Base-by-base conservation (phyloP, 306 rosid genomes). In the Casuarina equisetifolia region DNA sequence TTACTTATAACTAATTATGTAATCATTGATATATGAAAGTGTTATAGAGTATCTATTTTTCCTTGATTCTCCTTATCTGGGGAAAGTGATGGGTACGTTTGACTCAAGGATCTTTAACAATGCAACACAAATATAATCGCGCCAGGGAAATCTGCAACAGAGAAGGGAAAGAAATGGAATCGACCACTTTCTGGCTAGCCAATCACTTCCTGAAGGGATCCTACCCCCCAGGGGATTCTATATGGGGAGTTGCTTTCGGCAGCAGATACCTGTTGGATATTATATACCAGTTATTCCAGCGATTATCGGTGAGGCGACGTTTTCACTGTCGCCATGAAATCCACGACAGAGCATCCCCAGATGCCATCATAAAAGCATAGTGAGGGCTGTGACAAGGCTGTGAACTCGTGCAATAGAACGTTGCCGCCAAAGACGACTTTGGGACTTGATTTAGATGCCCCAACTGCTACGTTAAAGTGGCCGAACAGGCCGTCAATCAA, bases 401-500 rank as follows among this genome's bases (percentile, higher is more conserved):
- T 25, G 32, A 48, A 48, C 13, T 48, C 13, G 11, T 48, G 51
- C 2, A 46, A 45, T 25, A 25, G 2, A 44, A 48, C 13, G 2
- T 13, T 48, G 39, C 64, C 50, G 71, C 71, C 36, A 67, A 38
- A 15, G 35, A 67, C 0, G 71, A 67, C 71, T 67, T 19, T 17
- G 36, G 7, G 49, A 2, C n/a, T 19, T 16, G 36, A 36, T 2
- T 17, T 62, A 25, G 5, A 66, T 16, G 5, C 35, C 25, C 17
- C 51, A 67, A 67, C 50, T 17, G 36, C 71, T 16, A 66, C 71
- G n/a, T 25, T 25, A 25, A 25, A 25, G 32, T 25, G 32, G 32
- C 71, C 50, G 16, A 42, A 42, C 71, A 40, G 49, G 32, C 50
- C 50, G 43, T 42, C 71, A 67, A 67, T 67, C 71, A 66, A 17